Evolutionary conservation across 1,284 basidiomycete species (phyloP).

Genomic region (Irpex sp.): DNA sequence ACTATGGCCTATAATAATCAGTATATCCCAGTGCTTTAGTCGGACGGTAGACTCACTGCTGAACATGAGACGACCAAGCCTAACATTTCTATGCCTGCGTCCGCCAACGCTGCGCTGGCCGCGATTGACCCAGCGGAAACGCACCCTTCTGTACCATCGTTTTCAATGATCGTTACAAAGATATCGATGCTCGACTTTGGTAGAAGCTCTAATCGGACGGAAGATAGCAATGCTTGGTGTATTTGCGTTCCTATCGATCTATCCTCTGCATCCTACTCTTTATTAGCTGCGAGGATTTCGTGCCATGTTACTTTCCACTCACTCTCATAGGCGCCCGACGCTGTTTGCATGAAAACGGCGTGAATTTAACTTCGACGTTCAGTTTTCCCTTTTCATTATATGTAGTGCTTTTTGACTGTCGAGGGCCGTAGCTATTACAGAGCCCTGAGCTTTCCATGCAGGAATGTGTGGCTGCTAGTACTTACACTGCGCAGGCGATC

Average conservation of each 20-base stretch:
- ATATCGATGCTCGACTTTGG: slow-evolving; percentile 95
- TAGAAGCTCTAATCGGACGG: slow-evolving; percentile 84
- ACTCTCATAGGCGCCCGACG: slow-evolving; percentile 87
- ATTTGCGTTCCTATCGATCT: slow-evolving; percentile 79
- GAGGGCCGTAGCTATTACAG: slow-evolving; percentile 82
- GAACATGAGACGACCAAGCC: slow-evolving; percentile 81
- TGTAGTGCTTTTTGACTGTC: slow-evolving; percentile 75
- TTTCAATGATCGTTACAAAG: slow-evolving; percentile 88
- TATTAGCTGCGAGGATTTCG: background rate
- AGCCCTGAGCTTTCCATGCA: slow-evolving; percentile 3
- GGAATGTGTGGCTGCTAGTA: slow-evolving; percentile 9
- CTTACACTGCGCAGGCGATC: slow-evolving; percentile 91
- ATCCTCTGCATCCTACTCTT: slow-evolving; percentile 88
- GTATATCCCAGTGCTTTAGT: background rate
- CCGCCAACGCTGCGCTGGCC: slow-evolving; percentile 85
- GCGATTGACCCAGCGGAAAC: slow-evolving; percentile 84
- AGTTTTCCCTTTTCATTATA: slow-evolving; percentile 87
- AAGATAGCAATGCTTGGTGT: slow-evolving; percentile 83
- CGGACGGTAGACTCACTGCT: slow-evolving; percentile 41
- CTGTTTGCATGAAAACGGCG: slow-evolving; percentile 83
- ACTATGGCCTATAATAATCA: slow-evolving; percentile 24
- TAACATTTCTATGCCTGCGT: slow-evolving; percentile 86
- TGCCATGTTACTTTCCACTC: slow-evolving; percentile 27
- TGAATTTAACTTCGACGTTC: slow-evolving; percentile 95
- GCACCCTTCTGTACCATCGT: slow-evolving; percentile 83